Conservation (phyloP, 176 grass and related monocot species). For the Rhipidocladum racemiflorum region DNA sequence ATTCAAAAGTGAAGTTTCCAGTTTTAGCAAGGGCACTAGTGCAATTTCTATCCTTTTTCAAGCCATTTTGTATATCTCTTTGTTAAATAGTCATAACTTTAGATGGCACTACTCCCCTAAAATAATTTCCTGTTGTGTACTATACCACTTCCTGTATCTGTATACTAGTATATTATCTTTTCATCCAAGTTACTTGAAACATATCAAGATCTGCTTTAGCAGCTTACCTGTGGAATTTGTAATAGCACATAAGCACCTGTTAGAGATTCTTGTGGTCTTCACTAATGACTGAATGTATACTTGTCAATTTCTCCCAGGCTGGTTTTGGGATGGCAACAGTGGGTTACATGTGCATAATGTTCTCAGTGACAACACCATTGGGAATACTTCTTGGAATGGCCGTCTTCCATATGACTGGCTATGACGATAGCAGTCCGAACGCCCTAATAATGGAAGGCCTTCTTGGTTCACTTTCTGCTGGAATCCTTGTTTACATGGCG, state of each 20-base stretch:
- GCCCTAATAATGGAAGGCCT: constrained; percentile 87
- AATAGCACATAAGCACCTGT: neutral
- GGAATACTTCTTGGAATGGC: constrained; percentile 93
- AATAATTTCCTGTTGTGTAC: constrained; percentile 3
- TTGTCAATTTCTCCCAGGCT: constrained; percentile 60
- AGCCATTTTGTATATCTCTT: neutral
- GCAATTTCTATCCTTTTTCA: neutral
- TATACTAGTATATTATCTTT: neutral
- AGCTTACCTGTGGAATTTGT: neutral
- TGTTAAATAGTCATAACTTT: neutral
- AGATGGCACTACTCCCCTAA: neutral
- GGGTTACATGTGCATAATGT: constrained; percentile 96
- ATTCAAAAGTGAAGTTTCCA: neutral
- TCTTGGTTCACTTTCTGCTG: constrained; percentile 81
- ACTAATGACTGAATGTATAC: constrained; percentile 13
- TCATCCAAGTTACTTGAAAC: neutral
- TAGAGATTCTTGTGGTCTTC: neutral
- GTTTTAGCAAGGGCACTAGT: constrained; percentile 6
- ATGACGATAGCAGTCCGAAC: constrained; percentile 88
- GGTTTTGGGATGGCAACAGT: constrained; percentile 79
- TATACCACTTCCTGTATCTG: neutral
- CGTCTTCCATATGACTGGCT: constrained; percentile 86
- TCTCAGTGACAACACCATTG: constrained; percentile 82
- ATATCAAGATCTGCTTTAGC: constrained; percentile 1
- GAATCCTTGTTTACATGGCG: constrained; percentile 89